Evolutionary conservation across 495 filamentous ascomycete genomes (phyloP).

Genomic region (Tetracladium marchalianum): DNA sequence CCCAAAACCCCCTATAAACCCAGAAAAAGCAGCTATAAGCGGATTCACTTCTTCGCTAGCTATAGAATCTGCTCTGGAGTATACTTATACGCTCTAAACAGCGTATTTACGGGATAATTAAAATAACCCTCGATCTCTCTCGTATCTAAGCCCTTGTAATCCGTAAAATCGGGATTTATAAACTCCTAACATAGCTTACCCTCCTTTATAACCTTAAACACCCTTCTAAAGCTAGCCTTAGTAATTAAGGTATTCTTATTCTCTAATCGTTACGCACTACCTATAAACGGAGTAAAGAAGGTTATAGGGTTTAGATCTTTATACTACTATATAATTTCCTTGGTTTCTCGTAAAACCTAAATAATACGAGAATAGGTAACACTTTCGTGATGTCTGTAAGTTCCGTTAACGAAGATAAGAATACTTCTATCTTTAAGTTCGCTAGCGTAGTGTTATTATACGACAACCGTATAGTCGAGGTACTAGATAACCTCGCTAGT

Average conservation of each 20-base stretch:
- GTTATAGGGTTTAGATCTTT: conserved; percentile 29
- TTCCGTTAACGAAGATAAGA: conserved; percentile 37
- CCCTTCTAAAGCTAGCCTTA: conserved; percentile 26
- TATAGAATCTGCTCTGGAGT: conserved; percentile 24
- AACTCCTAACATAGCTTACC: conserved; percentile 28
- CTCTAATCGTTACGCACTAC: conserved; percentile 28
- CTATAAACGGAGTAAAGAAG: conserved; percentile 42
- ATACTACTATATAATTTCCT: conserved; percentile 36
- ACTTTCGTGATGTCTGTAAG: conserved; percentile 28
- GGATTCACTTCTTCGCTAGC: conserved; percentile 10
- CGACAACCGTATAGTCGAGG: conserved; percentile 27
- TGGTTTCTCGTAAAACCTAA: conserved; percentile 22
- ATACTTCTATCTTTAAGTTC: conserved; percentile 31
- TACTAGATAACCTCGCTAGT: conserved; percentile 33
- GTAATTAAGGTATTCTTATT: conserved; percentile 34
- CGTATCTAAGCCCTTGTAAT: conserved; percentile 15
- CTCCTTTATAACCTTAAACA: conserved; percentile 27
- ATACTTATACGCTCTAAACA: conserved; percentile 32
- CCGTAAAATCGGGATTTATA: conserved; percentile 24
- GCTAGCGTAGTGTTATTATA: conserved; percentile 34
- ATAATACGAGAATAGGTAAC: conserved; percentile 34
- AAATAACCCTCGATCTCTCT: conserved; percentile 23
- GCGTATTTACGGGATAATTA: conserved; percentile 24
- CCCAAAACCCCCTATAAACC: too few relatives aligned
- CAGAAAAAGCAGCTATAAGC: too few relatives aligned